A percentile compares a stretch with the other conserved stretches of the same genome.
phyloP scores from a whole-genome alignment of 495 filamentous ascomycete species.

The Umbilicaria muhlenbergii region DNA sequence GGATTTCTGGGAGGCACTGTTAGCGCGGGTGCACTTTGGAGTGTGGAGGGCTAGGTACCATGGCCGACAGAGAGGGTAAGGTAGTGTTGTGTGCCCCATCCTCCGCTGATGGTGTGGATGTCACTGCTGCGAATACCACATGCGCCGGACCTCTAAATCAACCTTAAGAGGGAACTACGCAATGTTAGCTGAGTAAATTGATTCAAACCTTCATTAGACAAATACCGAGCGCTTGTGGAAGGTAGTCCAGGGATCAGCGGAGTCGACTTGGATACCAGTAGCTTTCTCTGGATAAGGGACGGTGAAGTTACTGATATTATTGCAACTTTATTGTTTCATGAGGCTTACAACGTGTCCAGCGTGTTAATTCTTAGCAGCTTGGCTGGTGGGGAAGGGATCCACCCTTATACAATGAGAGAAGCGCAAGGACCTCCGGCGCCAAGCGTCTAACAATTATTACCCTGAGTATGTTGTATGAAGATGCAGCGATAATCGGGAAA shows the following conservation, averaged over 20 bases:
- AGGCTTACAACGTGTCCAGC: too few species aligned
- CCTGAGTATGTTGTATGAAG: too few species aligned
- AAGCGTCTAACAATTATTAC: too few species aligned
- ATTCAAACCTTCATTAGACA: slow-evolving; percentile 23
- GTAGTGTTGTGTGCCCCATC: slow-evolving; percentile 36
- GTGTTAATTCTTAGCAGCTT: too few species aligned
- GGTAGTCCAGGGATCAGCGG: not conserved
- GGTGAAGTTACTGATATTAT: too few species aligned
- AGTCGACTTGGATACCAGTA: slow-evolving; percentile 39
- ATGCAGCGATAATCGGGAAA: too few species aligned
- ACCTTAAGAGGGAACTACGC: slow-evolving; percentile 42
- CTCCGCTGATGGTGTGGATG: slow-evolving; percentile 39
- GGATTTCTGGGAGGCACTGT: slow-evolving; percentile 10
- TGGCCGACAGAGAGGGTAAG: slow-evolving; percentile 39
- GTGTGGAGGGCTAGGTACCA: slow-evolving; percentile 15
- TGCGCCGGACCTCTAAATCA: slow-evolving; percentile 34
- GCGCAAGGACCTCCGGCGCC: too few species aligned
- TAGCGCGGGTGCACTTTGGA: too few species aligned
- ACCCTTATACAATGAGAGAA: too few species aligned
- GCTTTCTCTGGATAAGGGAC: slow-evolving; percentile 5
- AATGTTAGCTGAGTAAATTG: slow-evolving; percentile 28
- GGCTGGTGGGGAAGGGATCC: too few species aligned
- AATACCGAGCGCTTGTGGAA: slow-evolving; percentile 18
- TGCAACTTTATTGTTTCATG: too few species aligned
- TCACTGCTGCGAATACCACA: slow-evolving; percentile 46